Evolutionary conservation across 768 basidiomycete genomes (phyloP), one percentile per base, ranked within the genome.

Genomic region (Psilocybe tampanensis): DNA sequence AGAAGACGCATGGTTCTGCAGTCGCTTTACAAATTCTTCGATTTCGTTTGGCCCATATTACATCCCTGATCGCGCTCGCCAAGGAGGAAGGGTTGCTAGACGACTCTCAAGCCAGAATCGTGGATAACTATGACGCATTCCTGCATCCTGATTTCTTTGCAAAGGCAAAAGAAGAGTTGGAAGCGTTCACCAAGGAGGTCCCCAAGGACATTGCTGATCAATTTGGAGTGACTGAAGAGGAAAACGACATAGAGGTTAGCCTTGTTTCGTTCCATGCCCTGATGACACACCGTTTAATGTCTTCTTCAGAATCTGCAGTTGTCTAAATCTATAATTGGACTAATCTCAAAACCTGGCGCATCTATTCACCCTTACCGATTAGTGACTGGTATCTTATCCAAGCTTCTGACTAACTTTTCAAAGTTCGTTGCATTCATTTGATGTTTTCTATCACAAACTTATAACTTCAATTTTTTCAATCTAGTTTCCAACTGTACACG

Each of bases 301-400:
- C 21, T 22, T 32, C 9, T 47, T 18, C 22, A 90, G 88, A 74
- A 70, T 54, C 76, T 82, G 24, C 76, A 80, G 62, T 69, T 90
- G 4, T 75, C 82, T 0, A 65, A 70, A 3, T 63, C 73, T 0
- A 75, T 74, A 2, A 66, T 75, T 1, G 89, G 86, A 0, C 81
- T 80, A 55, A 75, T 90, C 42, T 66, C 73, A 12, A 82, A 80
- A 22, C 69, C 69, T 0, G 89, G 83, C 1, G 88, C 86, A 1
- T 84, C 89, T 0, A 70, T 86, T 24, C 87, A 90, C 56, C 86
- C 89, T 0, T 91, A 91, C 66, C 83, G 86, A 18, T 75, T 88
- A 26, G 82, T 90, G 12, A 88, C 87, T 1, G 78, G 78, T 2
- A 76, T 89, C 22, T 70, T 89, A 19, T 60, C 72, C 13, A 81